phyloP scores from a whole-genome alignment of 257 asterid genomes.

The Gardenia jasminoides region DNA sequence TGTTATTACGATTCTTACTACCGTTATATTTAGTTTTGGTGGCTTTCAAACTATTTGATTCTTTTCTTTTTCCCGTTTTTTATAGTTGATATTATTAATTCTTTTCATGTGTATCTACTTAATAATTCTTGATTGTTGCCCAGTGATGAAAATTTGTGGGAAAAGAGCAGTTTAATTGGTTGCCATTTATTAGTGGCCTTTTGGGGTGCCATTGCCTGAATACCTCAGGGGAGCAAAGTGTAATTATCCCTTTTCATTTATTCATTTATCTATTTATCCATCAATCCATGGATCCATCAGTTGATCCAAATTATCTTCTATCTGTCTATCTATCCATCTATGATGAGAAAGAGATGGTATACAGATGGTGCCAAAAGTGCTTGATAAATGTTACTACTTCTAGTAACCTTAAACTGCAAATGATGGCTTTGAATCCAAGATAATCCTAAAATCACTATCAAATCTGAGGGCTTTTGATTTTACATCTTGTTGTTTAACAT shows the following conservation, averaged over 20 bases:
- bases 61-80: neutral
- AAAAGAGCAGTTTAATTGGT: slow-evolving; percentile 10
- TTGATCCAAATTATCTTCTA: too few species aligned
- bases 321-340: slow-evolving; percentile 1
- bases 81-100: neutral
- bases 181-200: slow-evolving; percentile 16
- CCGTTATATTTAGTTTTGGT: too few species aligned
- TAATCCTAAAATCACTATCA: neutral
- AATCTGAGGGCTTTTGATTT: slow-evolving; percentile 1
- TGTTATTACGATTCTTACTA: too few species aligned
- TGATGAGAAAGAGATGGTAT: neutral
- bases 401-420: slow-evolving; percentile 14
- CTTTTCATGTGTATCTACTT: neutral
- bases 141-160: neutral
- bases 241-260: neutral
- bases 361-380: slow-evolving; percentile 18
- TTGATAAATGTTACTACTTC: slow-evolving; percentile 1
- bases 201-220: slow-evolving; percentile 1
- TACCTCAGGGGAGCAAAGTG: neutral
- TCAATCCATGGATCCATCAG: too few species aligned
- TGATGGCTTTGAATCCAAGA: neutral
- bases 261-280: neutral
- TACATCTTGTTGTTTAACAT: neutral
- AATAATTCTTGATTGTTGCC: neutral
- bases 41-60: too few species aligned